Evolutionary conservation across 257 asterid genomes (phyloP).

Genomic region (Penstemon davidsonii): DNA sequence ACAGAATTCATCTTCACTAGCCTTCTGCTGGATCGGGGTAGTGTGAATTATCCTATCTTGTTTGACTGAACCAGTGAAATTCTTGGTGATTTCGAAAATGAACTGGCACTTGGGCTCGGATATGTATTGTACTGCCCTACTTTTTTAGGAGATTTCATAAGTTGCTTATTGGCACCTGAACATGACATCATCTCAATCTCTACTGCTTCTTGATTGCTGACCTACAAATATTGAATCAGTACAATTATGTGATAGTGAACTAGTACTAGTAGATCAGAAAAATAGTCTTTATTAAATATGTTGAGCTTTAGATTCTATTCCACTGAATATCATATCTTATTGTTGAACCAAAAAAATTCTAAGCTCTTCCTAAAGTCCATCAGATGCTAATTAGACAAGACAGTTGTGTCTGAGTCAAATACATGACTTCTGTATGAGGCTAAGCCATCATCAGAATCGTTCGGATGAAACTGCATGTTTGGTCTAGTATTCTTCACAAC

Average conservation of each 20-base stretch:
- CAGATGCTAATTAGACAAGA: conserved; percentile 72
- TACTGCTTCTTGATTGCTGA: too few species aligned
- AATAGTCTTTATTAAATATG: too few species aligned
- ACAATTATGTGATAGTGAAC: too few species aligned
- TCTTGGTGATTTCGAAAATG: conserved; percentile 45
- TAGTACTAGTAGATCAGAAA: too few species aligned
- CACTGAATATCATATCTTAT: too few species aligned
- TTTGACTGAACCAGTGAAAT: conserved; percentile 30
- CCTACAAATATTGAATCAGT: conserved; percentile 36
- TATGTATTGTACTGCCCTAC: conserved; percentile 9
- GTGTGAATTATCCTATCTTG: conserved; percentile 34
- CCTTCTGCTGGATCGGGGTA: conserved; percentile 27
- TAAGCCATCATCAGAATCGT: conserved; percentile 78
- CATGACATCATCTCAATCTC: conserved; percentile 53
- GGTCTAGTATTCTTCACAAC: too few species aligned
- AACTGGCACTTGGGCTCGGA: conserved; percentile 33
- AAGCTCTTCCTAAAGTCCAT: conserved; percentile 97
- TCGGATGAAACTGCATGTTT: conserved; percentile 61
- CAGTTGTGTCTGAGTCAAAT: conserved; percentile 65
- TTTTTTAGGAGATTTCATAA: conserved; percentile 23
- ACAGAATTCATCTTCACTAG: conserved; percentile 36
- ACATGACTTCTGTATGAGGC: conserved; percentile 65
- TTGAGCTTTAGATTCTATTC: too few species aligned
- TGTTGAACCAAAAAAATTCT: too few species aligned
- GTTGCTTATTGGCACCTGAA: conserved; percentile 33